A percentile compares a stretch with the other conserved stretches of the same genome.
phyloP scores from a whole-genome alignment of 768 basidiomycete species.

The Guyanaporus albipodus region DNA sequence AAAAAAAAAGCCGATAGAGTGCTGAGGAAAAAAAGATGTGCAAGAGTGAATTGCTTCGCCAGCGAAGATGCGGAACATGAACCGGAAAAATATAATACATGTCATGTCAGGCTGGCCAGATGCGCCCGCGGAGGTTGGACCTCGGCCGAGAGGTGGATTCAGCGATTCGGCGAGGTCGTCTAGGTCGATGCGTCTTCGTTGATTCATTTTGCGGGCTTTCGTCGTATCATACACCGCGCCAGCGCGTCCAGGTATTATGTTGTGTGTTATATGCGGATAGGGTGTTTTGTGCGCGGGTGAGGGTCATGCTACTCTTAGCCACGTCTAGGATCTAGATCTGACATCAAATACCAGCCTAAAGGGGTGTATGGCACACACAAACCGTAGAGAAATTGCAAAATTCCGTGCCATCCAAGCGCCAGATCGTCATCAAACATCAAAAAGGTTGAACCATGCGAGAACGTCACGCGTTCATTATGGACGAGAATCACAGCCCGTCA shows the following conservation, averaged over 20 bases:
- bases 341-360: background rate
- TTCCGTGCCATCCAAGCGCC: background rate
- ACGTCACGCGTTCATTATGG: background rate
- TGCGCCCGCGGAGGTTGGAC: too few species aligned
- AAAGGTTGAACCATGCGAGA: too few species aligned
- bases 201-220: background rate
- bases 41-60: slow-evolving; percentile 3
- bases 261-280: background rate
- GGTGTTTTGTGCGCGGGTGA: too few species aligned
- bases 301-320: background rate
- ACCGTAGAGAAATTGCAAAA: slow-evolving; percentile 8
- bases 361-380: background rate
- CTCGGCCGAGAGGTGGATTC: background rate
- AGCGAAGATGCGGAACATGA: slow-evolving; percentile 4
- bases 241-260: slow-evolving; percentile 7
- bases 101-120: too few species aligned
- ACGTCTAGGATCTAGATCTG: slow-evolving; percentile 6
- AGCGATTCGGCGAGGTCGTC: background rate
- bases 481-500: background rate
- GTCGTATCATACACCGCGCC: slow-evolving; percentile 24
- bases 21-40: too few species aligned
- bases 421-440: slow-evolving; percentile 5
- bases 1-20: too few species aligned
- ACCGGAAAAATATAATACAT: background rate
- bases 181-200: background rate